Percentiles rank a stretch among this genome's conserved stretches.
These are phyloP conservation scores for Apiotrichum laibachii DNA, from an alignment of 1,284 basidiomycete species.

Conservation along the genomic window DNA sequence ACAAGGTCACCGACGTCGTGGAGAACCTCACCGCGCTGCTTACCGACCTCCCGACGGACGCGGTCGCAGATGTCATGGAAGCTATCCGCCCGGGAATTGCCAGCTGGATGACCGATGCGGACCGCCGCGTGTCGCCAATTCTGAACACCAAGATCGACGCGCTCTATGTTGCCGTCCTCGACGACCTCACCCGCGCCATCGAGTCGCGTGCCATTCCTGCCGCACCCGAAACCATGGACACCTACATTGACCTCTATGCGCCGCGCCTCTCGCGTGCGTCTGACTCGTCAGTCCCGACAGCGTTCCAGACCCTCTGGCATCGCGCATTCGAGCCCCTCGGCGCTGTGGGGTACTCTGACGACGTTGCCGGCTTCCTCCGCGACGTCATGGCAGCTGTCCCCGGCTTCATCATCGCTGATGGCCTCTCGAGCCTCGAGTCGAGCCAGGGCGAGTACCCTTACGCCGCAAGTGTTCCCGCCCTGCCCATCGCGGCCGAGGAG, in stretches of 20 bases:
- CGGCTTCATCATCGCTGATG: constrained; percentile 36
- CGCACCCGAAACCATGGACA: constrained; percentile 28
- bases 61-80: constrained; percentile 19
- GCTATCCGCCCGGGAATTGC: constrained; percentile 20
- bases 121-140: constrained; percentile 9
- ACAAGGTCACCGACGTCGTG: constrained; percentile 21
- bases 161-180: constrained; percentile 37
- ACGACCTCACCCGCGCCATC: constrained; percentile 26
- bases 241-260: constrained; percentile 35
- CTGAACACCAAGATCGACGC: constrained; percentile 29
- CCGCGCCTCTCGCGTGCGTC: constrained; percentile 35
- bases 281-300: constrained; percentile 24
- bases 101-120: constrained; percentile 32
- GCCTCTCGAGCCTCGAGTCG: constrained; percentile 16
- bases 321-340: constrained; percentile 27
- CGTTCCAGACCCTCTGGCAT: constrained; percentile 43
- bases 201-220: constrained; percentile 20
- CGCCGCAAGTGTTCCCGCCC: constrained; percentile 5
- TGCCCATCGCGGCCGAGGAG: neutral
- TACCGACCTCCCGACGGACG: constrained; percentile 18
- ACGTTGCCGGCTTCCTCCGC: constrained; percentile 34
- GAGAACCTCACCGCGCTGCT: constrained; percentile 17
- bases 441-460: constrained; percentile 6
- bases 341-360: constrained; percentile 30
- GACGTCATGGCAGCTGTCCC: constrained; percentile 35